Conservation (phyloP, 2,329 filamentous ascomycete species). For the Verticillium tricorpus region DNA sequence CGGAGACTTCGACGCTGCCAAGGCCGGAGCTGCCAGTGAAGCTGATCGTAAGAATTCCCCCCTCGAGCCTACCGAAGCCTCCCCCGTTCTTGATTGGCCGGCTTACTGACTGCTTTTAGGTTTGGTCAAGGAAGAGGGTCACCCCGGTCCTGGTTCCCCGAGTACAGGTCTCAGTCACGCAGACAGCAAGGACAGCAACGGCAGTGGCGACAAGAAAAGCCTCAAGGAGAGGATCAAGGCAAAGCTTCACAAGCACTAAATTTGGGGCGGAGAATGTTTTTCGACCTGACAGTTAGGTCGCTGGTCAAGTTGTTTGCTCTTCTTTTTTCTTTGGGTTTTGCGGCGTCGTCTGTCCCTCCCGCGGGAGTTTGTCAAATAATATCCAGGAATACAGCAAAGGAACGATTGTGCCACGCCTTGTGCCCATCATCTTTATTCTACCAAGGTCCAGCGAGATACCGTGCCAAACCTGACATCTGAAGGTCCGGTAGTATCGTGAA, state of each 20-base stretch:
- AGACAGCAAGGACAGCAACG: conserved; percentile 17
- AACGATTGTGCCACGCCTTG: neutral
- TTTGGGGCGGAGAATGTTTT: neutral
- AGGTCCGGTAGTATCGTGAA: too few species aligned
- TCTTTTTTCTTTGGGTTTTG: neutral
- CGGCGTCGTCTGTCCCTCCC: neutral
- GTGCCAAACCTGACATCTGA: too few species aligned
- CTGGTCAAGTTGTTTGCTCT: neutral
- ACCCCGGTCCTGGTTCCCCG: conserved; percentile 18
- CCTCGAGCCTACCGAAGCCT: neutral
- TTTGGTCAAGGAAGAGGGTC: conserved; percentile 48
- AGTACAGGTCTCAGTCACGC: conserved; percentile 20
- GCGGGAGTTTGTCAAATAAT: neutral
- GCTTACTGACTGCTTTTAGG: conserved; percentile 28
- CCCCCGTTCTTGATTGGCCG: neutral
- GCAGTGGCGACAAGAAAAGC: conserved; percentile 41
- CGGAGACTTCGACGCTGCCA: conserved; percentile 61
- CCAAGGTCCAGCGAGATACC: too few species aligned
- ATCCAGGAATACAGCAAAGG: neutral
- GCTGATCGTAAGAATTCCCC: conserved; percentile 52
- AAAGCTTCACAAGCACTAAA: conserved; percentile 54
- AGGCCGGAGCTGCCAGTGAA: conserved; percentile 60
- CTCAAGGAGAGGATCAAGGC: conserved; percentile 64
- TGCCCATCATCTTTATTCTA: neutral
- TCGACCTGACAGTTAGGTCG: neutral